A percentile compares a stretch with the other conserved stretches of the same genome.
Conservation (phyloP, 2,329 filamentous ascomycete species). For the Helicocarpus griseus region DNA sequence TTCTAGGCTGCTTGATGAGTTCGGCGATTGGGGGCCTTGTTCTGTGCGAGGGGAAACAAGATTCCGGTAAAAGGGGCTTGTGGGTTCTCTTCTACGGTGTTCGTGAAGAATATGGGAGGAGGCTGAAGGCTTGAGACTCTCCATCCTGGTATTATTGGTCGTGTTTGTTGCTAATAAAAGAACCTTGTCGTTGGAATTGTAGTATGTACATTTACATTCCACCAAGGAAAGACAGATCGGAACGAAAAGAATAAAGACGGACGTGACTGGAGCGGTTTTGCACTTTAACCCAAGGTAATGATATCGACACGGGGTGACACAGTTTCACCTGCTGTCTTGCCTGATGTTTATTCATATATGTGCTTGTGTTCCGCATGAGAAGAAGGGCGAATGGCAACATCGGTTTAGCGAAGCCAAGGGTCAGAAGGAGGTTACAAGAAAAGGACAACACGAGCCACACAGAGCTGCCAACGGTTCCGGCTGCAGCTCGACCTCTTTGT, state of each 20-base stretch:
- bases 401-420: neutral
- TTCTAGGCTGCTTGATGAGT: neutral
- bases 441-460: neutral
- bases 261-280: no score
- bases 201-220: no score
- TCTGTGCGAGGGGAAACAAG: neutral
- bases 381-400: neutral
- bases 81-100: neutral
- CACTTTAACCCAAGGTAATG: no score
- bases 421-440: neutral
- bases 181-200: no score
- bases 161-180: no score
- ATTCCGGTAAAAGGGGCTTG: no score
- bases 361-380: neutral
- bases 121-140: no score
- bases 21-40: neutral
- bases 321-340: neutral
- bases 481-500: neutral
- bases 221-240: no score
- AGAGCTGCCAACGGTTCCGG: neutral
- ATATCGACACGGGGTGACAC: neutral
- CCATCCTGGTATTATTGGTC: no score
- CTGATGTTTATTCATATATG: neutral
- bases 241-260: no score
- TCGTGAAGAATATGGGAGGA: no score